Evolutionary conservation across 1,284 basidiomycete genomes (phyloP), one percentile per base, ranked within the genome.

Genomic region (Phaffia rhodozyma): DNA sequence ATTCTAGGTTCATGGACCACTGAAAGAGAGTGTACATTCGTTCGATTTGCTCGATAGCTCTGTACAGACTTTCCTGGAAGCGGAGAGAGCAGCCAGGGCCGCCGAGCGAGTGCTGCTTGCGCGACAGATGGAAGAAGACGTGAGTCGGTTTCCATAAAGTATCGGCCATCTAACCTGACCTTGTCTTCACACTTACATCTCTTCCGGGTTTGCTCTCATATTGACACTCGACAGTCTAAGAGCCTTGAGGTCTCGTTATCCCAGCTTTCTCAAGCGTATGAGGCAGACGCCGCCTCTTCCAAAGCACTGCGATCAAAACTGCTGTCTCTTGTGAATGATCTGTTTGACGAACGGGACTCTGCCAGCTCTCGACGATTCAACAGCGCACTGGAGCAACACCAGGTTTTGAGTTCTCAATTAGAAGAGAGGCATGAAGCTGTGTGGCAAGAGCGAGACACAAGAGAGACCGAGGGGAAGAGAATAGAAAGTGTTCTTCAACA

Each of bases 231-330:
- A 55, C 21, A 32, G 30, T n/a, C 25, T 29, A 25, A 47, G 38
- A 27, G 23, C 18, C 27, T 23, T 29, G 34, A 21, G 48, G 52
- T 9, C 5, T 67, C 77, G 77, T 80, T 89, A 43, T 71, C 75
- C 1, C 82, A 83, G 29, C 77, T 94, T 25, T 81, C 81, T 66
- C 77, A 81, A 57, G 89, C 92, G 72, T 93, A 93, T 70, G 78
- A 79, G n/a, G 81, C 81, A 25, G 84, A 83, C 23, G 91, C 86
- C 72, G 80, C 84, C 16, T 76, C 81, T 30, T 79, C 84, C 55
- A 83, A 87, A 43, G 86, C 91, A 34, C 16, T 23, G 21, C 6
- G 34, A 34, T 58, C 27, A n/a, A 47, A 23, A 20, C 25, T 18
- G 27, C 21, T 23, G 23, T 43, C 38, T 43, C 38, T 43, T 16